Conservation (phyloP, 116 monocot genomes). For the Posidonia oceanica region DNA sequence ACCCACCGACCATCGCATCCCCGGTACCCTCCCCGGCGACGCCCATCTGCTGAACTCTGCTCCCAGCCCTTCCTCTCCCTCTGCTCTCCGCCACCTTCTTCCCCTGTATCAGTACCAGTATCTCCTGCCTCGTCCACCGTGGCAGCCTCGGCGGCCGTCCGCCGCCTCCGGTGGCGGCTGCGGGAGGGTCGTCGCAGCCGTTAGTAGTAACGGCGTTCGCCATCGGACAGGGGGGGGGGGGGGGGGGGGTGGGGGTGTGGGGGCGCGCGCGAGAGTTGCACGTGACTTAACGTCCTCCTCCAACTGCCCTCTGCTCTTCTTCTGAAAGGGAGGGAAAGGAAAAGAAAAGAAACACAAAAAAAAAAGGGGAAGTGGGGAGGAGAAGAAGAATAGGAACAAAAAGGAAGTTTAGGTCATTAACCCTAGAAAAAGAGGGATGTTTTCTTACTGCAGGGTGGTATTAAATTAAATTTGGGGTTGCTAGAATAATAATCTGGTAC, state of each 20-base stretch:
- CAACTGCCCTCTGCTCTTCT: not conserved
- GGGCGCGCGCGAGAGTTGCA: constrained; percentile 7
- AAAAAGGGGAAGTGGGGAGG: too few species aligned
- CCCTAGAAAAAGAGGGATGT: too few species aligned
- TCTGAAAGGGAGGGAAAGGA: not conserved
- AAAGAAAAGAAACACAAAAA: not conserved
- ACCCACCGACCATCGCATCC: constrained; percentile 4
- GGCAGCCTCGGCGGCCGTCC: constrained; percentile 54
- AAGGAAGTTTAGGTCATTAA: too few species aligned
- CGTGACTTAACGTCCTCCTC: constrained; percentile 9
- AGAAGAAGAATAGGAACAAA: too few species aligned
- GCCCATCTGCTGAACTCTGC: constrained; percentile 9
- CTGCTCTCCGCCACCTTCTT: constrained; percentile 77
- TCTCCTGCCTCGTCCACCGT: constrained; percentile 97
- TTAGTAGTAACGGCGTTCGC: constrained; percentile 22
- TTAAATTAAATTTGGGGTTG: not conserved
- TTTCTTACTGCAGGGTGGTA: too few species aligned
- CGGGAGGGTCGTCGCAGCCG: constrained; percentile 10
- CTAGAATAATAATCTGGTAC: not conserved
- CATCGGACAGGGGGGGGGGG: constrained; percentile 5
- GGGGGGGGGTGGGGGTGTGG: too few species aligned
- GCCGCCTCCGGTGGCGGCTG: not conserved
- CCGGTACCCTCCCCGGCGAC: not conserved
- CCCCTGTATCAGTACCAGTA: constrained; percentile 87
- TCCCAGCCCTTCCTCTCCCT: constrained; percentile 14